Base-by-base conservation (phyloP, 2,329 filamentous ascomycete genomes). In the Verticillium zaregamsianum region DNA sequence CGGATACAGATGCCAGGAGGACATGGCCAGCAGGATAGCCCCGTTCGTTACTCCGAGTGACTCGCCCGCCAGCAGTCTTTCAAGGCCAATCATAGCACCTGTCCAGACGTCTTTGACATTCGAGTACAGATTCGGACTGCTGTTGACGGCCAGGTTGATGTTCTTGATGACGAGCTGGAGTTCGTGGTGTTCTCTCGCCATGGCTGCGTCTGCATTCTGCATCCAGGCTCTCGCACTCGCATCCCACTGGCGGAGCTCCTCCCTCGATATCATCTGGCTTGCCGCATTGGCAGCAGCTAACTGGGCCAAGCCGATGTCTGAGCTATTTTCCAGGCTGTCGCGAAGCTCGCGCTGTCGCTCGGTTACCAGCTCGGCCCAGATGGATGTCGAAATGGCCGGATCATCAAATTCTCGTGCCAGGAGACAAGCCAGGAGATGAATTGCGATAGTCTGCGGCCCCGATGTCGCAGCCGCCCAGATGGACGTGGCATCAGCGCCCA, bases 351-450 rank as follows among this genome's bases (percentile, higher is more conserved):
- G 28, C 31, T 61, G 55, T 11, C 63, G 49, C 25, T 61, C 61
- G 9, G n/a, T 31, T 14, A 74, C 61, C 0, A 76, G 49, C 58
- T 76, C 69, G 1, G 65, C 66, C 74, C 74, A 76, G 7, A 74
- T 66, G 0, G 72, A 72, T 0, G 65, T 70, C 0, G 74, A 70
- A 55, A 74, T 67, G 1, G 64, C 57, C 0, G 63, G 56, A 1
- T 62, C 63, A 1, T 62, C 63, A 63, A 67, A 76, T 0, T 68
- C 60, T 0, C 66, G 59, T 2, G 71, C 74, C 0, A 76, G 61
- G 58, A 77, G 64, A 37, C 74, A 76, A 1, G 72, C 72, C 0
- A 75, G 64, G 2, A 78, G 66, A 60, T 76, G 70, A 0, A 76
- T 62, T 2, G 60, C 61, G 1, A 78, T 65, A 1, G 73, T 70